Base-by-base conservation (phyloP, 371 early-diverging fungal species). In the Lichtheimia hyalospora region DNA sequence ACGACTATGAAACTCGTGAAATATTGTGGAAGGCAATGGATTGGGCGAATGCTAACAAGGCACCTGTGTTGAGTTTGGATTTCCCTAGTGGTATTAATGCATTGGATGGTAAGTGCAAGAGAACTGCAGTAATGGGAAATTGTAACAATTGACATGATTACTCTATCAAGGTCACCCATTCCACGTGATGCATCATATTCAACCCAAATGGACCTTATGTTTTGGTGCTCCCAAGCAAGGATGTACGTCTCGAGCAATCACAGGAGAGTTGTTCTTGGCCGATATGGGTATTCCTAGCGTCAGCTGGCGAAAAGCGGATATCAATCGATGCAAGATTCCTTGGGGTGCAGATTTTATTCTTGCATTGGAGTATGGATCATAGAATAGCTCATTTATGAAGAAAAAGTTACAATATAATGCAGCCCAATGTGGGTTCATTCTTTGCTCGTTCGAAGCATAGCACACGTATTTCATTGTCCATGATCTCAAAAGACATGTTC, bases 321-420 rank as follows among this genome's bases (percentile, higher is more conserved):
- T 85, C 8, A 70, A 66, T 25, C 69, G 75, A n/a, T 81, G 79
- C 71, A 75, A 80, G n/a, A 78, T 84, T 70, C 86, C 87, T 13
- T 92, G 89, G 87, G 91, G 89, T 1, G 87, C 87, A 40, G 89
- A 89, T 52, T 92, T 84, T 62, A 66, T 92, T 27, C 75, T 90
- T 25, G 85, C 84, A 7, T 66, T 92, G 50, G 88, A 89, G 55
- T 86, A 88, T 54, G 60, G 41, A 23, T 40, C 28, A 16, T 54
- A 42, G 39, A 40, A 54, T 15, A 42, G 46, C 12, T 0, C 34
- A 34, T 34, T 34, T 34, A 34, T 10, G 27, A 27, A 27, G 27
- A 27, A 34, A 34, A 34, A 34, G 34, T 34, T 34, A 34, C 34
- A 34, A 4, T 34, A 34, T 34, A 34, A 34, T 34, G 10, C 34